Evolutionary conservation across 129 eudicot genomes (phyloP).

Genomic region (Flaveria ramosissima): DNA sequence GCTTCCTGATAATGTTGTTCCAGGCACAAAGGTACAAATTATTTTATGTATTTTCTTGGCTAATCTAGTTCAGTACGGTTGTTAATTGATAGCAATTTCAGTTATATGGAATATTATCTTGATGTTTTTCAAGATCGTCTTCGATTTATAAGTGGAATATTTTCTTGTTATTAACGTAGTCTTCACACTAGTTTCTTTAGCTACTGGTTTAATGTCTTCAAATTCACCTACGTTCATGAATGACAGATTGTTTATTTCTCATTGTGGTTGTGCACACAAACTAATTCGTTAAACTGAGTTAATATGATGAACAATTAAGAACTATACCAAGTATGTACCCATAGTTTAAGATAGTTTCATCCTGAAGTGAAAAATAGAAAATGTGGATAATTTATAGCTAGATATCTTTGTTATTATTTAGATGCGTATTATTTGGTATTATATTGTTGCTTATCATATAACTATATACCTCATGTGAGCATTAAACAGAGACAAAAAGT

Average conservation of each 20-base stretch:
- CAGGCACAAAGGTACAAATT: constrained; percentile 76
- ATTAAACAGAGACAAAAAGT: background rate
- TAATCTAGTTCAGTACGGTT: background rate
- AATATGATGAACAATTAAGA: background rate
- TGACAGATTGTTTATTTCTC: background rate
- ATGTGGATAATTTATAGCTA: background rate
- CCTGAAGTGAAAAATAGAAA: background rate
- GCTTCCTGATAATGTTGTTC: constrained; percentile 68
- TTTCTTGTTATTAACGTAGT: background rate
- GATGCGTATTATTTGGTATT: background rate
- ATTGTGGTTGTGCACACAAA: background rate
- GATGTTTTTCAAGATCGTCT: background rate
- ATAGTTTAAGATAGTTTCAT: background rate
- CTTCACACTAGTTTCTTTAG: background rate
- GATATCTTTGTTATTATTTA: background rate
- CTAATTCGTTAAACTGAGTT: too few species aligned
- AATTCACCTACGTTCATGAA: background rate
- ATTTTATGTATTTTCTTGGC: background rate
- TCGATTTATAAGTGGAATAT: background rate
- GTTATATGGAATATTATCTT: background rate
- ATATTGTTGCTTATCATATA: background rate
- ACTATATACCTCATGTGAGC: constrained; percentile 4
- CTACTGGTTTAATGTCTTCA: background rate
- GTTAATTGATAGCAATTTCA: background rate
- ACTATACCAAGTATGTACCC: background rate